A percentile compares a stretch with the other conserved stretches of the same genome.
phyloP scores from a whole-genome alignment of 805 yeast species.

The Sugiyamaella valdiviana region DNA sequence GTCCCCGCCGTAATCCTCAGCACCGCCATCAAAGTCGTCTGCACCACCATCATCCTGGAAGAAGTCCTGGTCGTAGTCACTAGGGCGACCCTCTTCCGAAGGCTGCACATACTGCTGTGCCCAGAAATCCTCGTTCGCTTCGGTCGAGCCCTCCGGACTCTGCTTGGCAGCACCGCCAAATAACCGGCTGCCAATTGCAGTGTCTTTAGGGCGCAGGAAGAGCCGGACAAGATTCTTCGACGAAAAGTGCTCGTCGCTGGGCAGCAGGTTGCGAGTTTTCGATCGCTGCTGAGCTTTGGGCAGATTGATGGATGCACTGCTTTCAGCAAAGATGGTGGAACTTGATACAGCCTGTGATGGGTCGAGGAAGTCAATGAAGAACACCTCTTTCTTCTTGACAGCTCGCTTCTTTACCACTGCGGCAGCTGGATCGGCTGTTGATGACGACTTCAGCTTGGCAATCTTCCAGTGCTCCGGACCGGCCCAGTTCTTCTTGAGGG shows the following conservation, averaged over 20 bases:
- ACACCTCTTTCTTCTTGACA: constrained; percentile 29
- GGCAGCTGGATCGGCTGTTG: background rate
- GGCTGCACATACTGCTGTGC: constrained; percentile 47
- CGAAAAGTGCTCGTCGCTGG: constrained; percentile 67
- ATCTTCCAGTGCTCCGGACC: constrained; percentile 95
- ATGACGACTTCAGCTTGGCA: constrained; percentile 41
- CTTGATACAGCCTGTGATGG: constrained; percentile 36
- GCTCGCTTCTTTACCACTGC: constrained; percentile 5
- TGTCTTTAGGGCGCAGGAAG: constrained; percentile 55
- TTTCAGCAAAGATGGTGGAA: constrained; percentile 37
- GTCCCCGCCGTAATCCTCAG: constrained; percentile 10
- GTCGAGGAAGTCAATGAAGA: constrained; percentile 40
- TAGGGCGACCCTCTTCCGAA: constrained; percentile 22
- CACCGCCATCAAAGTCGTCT: constrained; percentile 14
- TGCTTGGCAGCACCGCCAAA: constrained; percentile 4
- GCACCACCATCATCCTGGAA: constrained; percentile 39
- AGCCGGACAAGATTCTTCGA: constrained; percentile 61
- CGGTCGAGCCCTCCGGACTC: constrained; percentile 22
- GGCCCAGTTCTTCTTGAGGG: constrained; percentile 70
- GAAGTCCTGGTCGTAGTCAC: constrained; percentile 24
- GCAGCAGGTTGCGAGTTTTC: constrained; percentile 47
- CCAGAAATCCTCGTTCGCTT: constrained; percentile 64
- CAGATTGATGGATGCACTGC: constrained; percentile 36
- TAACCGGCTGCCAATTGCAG: constrained; percentile 3
- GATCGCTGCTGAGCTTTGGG: constrained; percentile 40